Base-by-base conservation (phyloP, 108 stramenopile species). In the Nitzschia palea region DNA sequence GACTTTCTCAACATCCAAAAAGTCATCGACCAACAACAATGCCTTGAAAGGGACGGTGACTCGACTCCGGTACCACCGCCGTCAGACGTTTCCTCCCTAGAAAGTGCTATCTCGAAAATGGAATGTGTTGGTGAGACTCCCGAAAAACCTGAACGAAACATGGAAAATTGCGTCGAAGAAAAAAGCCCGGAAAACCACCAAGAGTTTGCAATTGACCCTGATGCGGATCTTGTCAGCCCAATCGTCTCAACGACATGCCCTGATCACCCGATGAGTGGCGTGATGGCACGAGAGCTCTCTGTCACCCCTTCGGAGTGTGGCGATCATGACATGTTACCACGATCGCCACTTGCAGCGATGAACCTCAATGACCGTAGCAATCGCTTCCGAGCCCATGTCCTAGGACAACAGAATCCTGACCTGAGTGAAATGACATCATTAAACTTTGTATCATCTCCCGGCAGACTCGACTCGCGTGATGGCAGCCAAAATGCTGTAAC, bases 341-440 rank as follows among this genome's bases (percentile, higher is more conserved):
- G 65, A 53, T 67, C 73, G 18, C 65, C 73, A 28, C 55, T 74
- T 0, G 57, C 57, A n/a, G 45, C 44, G 20, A 43, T 71, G 52
- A 57, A 74, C 35, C 15, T 74, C 2, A 74, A 74, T 32, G 25
- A 61, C 1, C 56, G 73, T 17, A 40, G 57, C 33, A 74, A 74
- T 63, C 57, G 56, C 18, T 74, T 74, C 31, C 73, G 73, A 14
- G 28, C 59, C 8, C 57, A 57, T 12, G 58, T 74, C 18, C 43
- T 70, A 14, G 30, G 36, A 27, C 54, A 65, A 35, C 55, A 64
- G 55, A 53, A 55, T 2, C 12, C 26, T 9, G 31, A 56, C 5
- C 31, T 5, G 31, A 4, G 22, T 1, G 20, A 29, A 1, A 32
- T 32, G 18, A 9, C 6, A 1, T 30, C 44, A 0, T 2, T 4